Base-by-base conservation (phyloP, 805 yeast genomes). In the Kazachstania psychrophila region DNA sequence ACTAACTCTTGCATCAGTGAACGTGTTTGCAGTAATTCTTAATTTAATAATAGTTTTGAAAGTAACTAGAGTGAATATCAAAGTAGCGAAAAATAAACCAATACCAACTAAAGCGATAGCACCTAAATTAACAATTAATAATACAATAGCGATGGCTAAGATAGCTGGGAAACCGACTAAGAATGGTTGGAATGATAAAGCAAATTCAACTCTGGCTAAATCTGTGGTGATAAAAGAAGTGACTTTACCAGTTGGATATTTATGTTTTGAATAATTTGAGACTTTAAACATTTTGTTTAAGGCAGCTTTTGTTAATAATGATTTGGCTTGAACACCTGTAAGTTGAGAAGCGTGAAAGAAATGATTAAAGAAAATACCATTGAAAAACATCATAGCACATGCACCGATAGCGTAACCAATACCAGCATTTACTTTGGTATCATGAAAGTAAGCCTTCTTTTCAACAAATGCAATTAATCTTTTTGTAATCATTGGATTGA, bases 191-290 rank as follows among this genome's bases (percentile, higher is more conserved):
- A 77, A 79, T 4, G 73, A 75, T n/a, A 77, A 57, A 7, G 87
- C 86, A 46, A 82, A 69, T 57, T 85, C 95, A 23, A 87, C 69
- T 51, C 95, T 74, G 12, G 88, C 72, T 26, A 86, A 64, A 54
- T 87, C 96, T 2, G 94, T 77, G 43, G 92, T 83, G 55, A 86
- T 72, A 55, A 85, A 60, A 8, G 87, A 76, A 22, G 94, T 83
- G 39, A 87, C 70, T 41, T 72, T 75, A 29, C 89, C 79, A 18
- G 75, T 68, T 1, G 94, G 77, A 50, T 62, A 83, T 41, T 70
- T 64, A 44, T 71, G 70, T 36, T 70, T 70, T 2, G 88, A 72
- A 33, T 64, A 65, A 9, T 75, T 69, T 40, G 77, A 72, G 12
- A 86, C 62, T 37, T 54, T 64, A 46, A 84, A 73, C 10, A 88